Evolutionary conservation across 1,284 basidiomycete genomes (phyloP).

Genomic region (Ceratobasidium sp.): DNA sequence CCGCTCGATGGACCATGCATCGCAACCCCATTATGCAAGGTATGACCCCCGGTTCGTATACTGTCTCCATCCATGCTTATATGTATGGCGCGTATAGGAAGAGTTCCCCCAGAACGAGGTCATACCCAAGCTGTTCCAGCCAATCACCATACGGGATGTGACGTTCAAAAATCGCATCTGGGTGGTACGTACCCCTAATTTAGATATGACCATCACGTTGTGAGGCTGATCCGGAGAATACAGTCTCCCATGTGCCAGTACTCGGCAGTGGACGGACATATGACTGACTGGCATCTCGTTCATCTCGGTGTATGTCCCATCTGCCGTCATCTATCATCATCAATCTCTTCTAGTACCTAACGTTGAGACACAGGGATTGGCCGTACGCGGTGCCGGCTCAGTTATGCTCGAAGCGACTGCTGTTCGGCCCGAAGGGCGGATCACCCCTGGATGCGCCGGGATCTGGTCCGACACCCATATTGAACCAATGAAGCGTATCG

Average conservation of each 20-base stretch:
- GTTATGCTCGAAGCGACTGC: constrained; percentile 78
- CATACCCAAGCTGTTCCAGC: constrained; percentile 75
- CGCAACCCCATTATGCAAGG: constrained; percentile 64
- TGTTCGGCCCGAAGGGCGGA: constrained; percentile 82
- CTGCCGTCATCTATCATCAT: background rate
- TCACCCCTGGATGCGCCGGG: constrained; percentile 72
- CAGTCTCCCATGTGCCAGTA: constrained; percentile 60
- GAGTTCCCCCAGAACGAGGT: constrained; percentile 62
- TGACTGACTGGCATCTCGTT: constrained; percentile 84
- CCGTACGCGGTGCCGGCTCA: constrained; percentile 65
- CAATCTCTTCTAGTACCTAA: background rate
- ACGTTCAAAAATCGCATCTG: constrained; percentile 82
- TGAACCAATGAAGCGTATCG: constrained; percentile 73
- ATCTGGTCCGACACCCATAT: constrained; percentile 82
- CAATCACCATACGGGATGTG: constrained; percentile 71
- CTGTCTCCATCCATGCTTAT: background rate
- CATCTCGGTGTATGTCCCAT: constrained; percentile 70
- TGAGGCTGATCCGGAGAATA: background rate
- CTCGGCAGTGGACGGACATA: constrained; percentile 76
- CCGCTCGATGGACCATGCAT: constrained; percentile 74
- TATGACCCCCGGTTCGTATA: constrained; percentile 49
- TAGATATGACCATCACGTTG: background rate
- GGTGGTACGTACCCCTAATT: constrained; percentile 60
- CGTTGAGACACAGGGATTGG: constrained; percentile 43
- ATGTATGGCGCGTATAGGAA: constrained; percentile 55